Evolutionary conservation across 257 asterid species (phyloP).

Genomic region (Fraxinus pennsylvanica): DNA sequence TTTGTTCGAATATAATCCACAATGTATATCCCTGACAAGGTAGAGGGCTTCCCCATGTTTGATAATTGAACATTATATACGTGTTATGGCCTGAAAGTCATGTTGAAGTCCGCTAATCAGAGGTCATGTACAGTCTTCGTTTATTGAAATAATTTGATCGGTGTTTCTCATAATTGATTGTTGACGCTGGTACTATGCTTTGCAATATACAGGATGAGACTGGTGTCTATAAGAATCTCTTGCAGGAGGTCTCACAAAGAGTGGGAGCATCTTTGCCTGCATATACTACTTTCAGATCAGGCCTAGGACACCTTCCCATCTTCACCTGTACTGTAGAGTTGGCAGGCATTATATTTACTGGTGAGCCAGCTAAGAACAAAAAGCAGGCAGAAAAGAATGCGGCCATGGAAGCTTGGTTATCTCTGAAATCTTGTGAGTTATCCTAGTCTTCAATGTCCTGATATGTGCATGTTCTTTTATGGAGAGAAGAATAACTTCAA

Average conservation of each 20-base stretch:
- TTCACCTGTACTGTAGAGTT: conserved; percentile 50
- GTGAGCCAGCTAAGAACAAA: conserved; percentile 56
- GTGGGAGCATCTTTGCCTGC: conserved; percentile 52
- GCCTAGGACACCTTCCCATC: conserved; percentile 52
- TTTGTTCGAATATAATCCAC: background rate
- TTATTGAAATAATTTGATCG: background rate
- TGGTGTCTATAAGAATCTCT: conserved; percentile 53
- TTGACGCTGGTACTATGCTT: background rate
- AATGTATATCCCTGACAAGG: background rate
- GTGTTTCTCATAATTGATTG: background rate
- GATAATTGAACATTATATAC: background rate
- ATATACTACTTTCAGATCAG: conserved; percentile 47
- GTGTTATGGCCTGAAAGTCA: background rate
- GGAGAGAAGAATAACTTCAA: background rate
- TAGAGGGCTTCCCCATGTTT: background rate
- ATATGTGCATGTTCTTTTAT: conserved; percentile 6
- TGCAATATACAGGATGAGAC: conserved; percentile 48
- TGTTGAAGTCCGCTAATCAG: background rate
- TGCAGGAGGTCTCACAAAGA: conserved; percentile 61
- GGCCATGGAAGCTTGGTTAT: conserved; percentile 61
- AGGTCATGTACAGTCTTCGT: background rate
- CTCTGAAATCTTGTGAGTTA: conserved; percentile 48
- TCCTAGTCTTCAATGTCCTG: conserved; percentile 1
- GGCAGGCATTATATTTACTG: conserved; percentile 52
- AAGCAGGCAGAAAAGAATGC: conserved; percentile 64